Base-by-base conservation (phyloP, 1,139 yeast species). In the Suzukiozyma palmioleophila region DNA sequence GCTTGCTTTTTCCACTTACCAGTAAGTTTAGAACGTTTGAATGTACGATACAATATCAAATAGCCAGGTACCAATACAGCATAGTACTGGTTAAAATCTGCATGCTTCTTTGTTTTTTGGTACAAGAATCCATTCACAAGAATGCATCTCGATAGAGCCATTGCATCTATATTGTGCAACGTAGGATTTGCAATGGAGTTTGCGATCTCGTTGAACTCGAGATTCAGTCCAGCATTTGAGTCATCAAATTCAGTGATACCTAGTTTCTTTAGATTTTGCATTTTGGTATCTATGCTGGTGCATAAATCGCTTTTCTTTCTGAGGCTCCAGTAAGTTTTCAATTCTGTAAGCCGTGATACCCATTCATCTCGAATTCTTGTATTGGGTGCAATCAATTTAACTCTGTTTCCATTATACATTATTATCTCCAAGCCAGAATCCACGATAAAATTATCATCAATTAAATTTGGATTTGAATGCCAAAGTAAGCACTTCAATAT, bases 41-140 rank as follows among this genome's bases (percentile, higher is more conserved):
- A 77, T 33, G 71, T 54, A 6, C 72, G 67, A 47, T 63, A 77
- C 3, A 87, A 54, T 1, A 81, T 59, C 31, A 89, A 51, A 45
- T 71, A 78, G 0, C 94, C 92, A 2, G 92, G 88, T 37, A 85
- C 74, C 29, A 88, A 64, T 0, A 86, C 71, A 11, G 78, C 88
- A 56, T 66, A 83, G 51, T 66, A 77, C 44, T 75, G 76, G 36
- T 63, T 66, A 58, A 87, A 88, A 28, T 78, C 69, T 1, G 87
- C 61, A 54, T 84, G 90, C 53, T 80, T 84, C 44, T 76, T 78
- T 3, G 79, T 72, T 52, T 88, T 88, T 47, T 79, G 80, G 53
- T 74, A 87, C 31, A 89, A 57, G 31, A 68, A 59, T 0, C 96
- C 96, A 46, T 78, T 74, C 62, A 63, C 62, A 21, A 81, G 62